Evolutionary conservation across 345 rosid species (phyloP), one percentile per base, ranked within the genome.

Genomic region (Schrenkiella parvula): DNA sequence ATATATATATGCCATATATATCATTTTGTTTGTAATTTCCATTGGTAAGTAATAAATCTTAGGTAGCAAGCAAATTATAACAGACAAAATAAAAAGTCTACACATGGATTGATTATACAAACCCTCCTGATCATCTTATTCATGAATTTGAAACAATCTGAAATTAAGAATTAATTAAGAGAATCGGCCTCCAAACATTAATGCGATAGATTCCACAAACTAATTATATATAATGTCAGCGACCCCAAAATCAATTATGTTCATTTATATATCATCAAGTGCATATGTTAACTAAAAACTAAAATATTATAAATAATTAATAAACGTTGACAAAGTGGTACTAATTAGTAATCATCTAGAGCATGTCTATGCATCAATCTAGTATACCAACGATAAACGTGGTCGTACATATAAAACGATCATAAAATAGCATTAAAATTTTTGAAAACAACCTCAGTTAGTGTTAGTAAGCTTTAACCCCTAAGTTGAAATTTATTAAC

Each of bases 241-340:
- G n/a, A 68, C 34, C 34, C 44, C 21, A 43, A 18, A 68, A 28
- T 14, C 42, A 18, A 19, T 14, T 54, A 28, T 54, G 14, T 53
- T 68, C 29, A 13, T 28, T 42, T 43, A 9, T 28, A 13, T 37
- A 15, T 22, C 4, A 35, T 64, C 21, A 10, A 66, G 26, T 15
- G 41, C 72, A 54, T 54, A 5, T 58, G 47, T 18, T 25, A 50
- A 71, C 22, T 17, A 60, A 55, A 55, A 60, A 70, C 5, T 25
- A 50, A 70, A 23, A 59, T 39, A 39, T 19, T 17, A 59, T 35
- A 37, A 46, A 43, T 34, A 46, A 44, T 69, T 11, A 69, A 34
- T 13, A 57, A 70, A 70, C 59, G 66, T 59, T 59, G 68, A 71
- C 75, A 28, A 25, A 25, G 1, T 3, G 37, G 13, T 34, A 11